Percentiles rank a stretch among this genome's conserved stretches.
phyloP scores from a whole-genome alignment of 164 flowering plant species.

The Aristolochia fimbriata region DNA sequence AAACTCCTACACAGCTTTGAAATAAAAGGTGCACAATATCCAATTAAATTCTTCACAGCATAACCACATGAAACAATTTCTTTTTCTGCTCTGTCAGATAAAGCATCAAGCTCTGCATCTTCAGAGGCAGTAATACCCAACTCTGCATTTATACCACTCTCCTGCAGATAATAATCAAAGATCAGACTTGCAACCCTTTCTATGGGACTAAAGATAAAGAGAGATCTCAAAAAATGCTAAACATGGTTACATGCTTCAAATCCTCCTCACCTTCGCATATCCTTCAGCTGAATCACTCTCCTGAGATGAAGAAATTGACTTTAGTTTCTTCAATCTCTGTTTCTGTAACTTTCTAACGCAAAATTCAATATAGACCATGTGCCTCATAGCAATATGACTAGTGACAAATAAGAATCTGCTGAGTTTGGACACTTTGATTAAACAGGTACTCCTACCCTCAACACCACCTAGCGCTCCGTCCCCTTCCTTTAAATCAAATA shows the following conservation, averaged over 20 bases:
- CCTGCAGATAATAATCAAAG: slow-evolving; percentile 31
- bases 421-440: slow-evolving; percentile 61
- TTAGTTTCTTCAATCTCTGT: slow-evolving; percentile 51
- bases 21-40: slow-evolving; percentile 64
- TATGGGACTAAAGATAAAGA: background rate
- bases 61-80: slow-evolving; percentile 69
- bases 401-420: slow-evolving; percentile 68
- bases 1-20: slow-evolving; percentile 86
- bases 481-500: slow-evolving; percentile 35
- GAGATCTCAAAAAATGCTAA: background rate
- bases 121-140: slow-evolving; percentile 87
- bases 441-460: slow-evolving; percentile 23
- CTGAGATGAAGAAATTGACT: slow-evolving; percentile 21
- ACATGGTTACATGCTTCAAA: slow-evolving; percentile 2
- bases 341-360: slow-evolving; percentile 72
- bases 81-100: slow-evolving; percentile 74
- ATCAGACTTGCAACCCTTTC: background rate
- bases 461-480: slow-evolving; percentile 28
- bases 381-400: slow-evolving; percentile 85
- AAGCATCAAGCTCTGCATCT: slow-evolving; percentile 72
- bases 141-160: slow-evolving; percentile 68
- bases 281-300: slow-evolving; percentile 18
- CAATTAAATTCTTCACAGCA: slow-evolving; percentile 59
- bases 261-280: slow-evolving; percentile 28
- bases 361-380: slow-evolving; percentile 78